Evolutionary conservation across 2,329 filamentous ascomycete genomes (phyloP).

Genomic region (Sclerotinia spermophila): DNA sequence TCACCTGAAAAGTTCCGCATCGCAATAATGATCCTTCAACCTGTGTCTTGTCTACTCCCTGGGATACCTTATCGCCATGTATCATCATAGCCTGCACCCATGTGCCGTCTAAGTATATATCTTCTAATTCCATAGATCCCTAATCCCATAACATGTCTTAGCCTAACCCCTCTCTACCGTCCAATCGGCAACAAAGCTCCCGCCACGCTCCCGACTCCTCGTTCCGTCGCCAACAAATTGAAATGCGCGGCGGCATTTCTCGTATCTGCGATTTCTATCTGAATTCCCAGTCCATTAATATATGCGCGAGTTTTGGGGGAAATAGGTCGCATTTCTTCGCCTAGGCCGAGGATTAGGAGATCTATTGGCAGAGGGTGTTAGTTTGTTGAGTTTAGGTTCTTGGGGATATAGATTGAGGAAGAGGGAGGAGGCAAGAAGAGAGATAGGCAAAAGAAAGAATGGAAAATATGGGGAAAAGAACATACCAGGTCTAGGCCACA

Average conservation of each 20-base stretch:
- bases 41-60: background rate
- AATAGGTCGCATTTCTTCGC: slow-evolving; percentile 69
- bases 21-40: background rate
- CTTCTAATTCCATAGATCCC: background rate
- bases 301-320: slow-evolving; percentile 68
- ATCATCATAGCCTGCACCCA: background rate
- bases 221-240: slow-evolving; percentile 90
- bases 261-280: slow-evolving; percentile 86
- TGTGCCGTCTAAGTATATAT: background rate
- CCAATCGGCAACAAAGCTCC: slow-evolving; percentile 84
- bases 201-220: slow-evolving; percentile 79
- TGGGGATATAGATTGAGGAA: background rate
- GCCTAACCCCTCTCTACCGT: slow-evolving; percentile 49
- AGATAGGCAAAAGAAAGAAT: background rate
- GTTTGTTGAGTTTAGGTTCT: background rate
- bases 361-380: slow-evolving; percentile 48
- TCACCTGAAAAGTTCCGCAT: background rate
- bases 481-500: slow-evolving; percentile 88
- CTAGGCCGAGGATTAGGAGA: slow-evolving; percentile 84
- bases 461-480: slow-evolving; percentile 23
- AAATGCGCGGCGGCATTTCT: slow-evolving; percentile 92
- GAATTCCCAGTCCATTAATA: slow-evolving; percentile 75
- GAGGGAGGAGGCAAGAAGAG: background rate
- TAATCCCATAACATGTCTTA: background rate
- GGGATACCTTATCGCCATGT: background rate